Evolutionary conservation across 2,329 filamentous ascomycete species (phyloP).

Genomic region (Xylariomycetidae sp.): DNA sequence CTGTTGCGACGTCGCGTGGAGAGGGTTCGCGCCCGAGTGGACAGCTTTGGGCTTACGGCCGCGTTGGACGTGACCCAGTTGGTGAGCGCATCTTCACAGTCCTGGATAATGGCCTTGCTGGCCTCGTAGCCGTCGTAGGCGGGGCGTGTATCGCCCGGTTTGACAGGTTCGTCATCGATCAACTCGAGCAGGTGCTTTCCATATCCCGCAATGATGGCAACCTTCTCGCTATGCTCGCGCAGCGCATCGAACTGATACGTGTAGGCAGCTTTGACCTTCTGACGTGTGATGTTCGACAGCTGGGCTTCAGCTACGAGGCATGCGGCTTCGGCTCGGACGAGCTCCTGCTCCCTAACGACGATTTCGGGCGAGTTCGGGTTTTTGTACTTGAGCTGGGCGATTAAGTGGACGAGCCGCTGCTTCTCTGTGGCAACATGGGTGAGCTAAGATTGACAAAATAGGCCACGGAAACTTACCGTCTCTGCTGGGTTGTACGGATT

Average conservation of each 20-base stretch:
- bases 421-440: slow-evolving; percentile 59
- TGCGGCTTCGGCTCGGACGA: slow-evolving; percentile 95
- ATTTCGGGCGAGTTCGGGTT: slow-evolving; percentile 98
- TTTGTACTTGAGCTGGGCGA: slow-evolving; percentile 98
- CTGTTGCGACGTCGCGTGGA: slow-evolving; percentile 77
- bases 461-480: slow-evolving; percentile 61
- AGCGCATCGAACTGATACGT: slow-evolving; percentile 97
- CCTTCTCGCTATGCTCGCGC: slow-evolving; percentile 95
- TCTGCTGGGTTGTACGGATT: slow-evolving; percentile 93
- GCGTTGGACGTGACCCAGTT: slow-evolving; percentile 95
- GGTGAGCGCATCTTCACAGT: slow-evolving; percentile 94
- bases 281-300: slow-evolving; percentile 97
- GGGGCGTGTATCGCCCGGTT: slow-evolving; percentile 89
- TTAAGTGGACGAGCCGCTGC: slow-evolving; percentile 98
- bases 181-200: slow-evolving; percentile 98
- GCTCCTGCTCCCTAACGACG: slow-evolving; percentile 95
- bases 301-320: slow-evolving; percentile 98
- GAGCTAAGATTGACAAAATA: not conserved
- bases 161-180: slow-evolving; percentile 93
- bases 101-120: slow-evolving; percentile 97
- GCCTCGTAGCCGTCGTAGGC: slow-evolving; percentile 98
- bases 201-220: slow-evolving; percentile 94
- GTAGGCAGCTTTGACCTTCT: slow-evolving; percentile 98
- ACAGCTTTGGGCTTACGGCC: slow-evolving; percentile 80
- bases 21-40: slow-evolving; percentile 77